Percentiles rank a stretch among this genome's conserved stretches.
Evolutionary conservation across 768 basidiomycete species (phyloP).

Genomic region (Clitopilus hobsonii): DNA sequence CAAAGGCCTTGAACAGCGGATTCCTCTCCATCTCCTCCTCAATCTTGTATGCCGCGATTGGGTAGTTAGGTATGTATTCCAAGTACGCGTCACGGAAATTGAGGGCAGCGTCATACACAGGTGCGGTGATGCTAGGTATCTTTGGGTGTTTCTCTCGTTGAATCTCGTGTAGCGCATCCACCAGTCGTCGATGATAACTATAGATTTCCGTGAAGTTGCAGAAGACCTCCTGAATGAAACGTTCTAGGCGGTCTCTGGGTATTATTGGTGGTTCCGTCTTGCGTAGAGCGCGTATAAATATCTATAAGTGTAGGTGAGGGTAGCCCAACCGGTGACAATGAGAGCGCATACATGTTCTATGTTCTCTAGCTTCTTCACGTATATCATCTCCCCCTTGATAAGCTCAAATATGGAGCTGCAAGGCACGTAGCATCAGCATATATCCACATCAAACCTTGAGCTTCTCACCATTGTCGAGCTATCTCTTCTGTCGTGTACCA

Average conservation of each 20-base stretch:
- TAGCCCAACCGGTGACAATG: background rate
- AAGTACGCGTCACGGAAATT: constrained; percentile 93
- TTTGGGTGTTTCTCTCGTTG: constrained; percentile 85
- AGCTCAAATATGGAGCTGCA: constrained; percentile 82
- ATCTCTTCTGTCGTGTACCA: constrained; percentile 66
- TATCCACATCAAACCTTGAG: background rate
- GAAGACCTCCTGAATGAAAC: constrained; percentile 85
- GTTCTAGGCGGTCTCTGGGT: constrained; percentile 59
- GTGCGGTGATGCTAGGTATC: constrained; percentile 78
- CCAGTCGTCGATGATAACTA: constrained; percentile 67
- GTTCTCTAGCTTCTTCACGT: constrained; percentile 90
- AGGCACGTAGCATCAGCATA: constrained; percentile 11
- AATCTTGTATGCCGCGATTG: constrained; percentile 83
- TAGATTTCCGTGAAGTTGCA: constrained; percentile 81
- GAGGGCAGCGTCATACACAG: constrained; percentile 82
- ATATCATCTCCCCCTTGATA: constrained; percentile 95
- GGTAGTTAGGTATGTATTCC: constrained; percentile 90
- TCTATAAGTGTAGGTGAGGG: constrained; percentile 33
- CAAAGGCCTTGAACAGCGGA: constrained; percentile 69
- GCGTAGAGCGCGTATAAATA: constrained; percentile 78
- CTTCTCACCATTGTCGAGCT: constrained; percentile 78
- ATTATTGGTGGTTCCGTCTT: constrained; percentile 78
- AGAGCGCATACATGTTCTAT: constrained; percentile 62
- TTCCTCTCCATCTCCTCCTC: constrained; percentile 86
- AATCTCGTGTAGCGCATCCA: constrained; percentile 78